Percentiles rank a stretch among this genome's conserved stretches.
Conservation (phyloP, 306 rosid genomes). For the Cucurbita argyrosperma region DNA sequence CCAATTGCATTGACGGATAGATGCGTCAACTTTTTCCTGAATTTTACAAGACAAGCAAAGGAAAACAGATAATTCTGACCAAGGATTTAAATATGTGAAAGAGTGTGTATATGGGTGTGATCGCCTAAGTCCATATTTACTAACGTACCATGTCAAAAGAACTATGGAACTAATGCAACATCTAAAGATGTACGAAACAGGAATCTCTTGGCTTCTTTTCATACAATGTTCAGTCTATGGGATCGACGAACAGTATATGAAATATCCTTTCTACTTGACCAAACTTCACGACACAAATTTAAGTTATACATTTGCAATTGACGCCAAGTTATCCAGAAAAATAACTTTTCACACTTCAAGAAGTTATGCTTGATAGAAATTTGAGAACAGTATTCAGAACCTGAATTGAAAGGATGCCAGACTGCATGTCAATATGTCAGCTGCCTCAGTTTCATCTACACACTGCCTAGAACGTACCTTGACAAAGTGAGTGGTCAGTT, state of each 20-base stretch:
- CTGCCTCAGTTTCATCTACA: constrained; percentile 83
- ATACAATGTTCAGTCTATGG: background rate
- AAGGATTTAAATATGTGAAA: background rate
- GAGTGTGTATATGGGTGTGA: background rate
- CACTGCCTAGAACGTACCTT: constrained; percentile 86
- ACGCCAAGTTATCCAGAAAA: background rate
- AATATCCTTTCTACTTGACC: background rate
- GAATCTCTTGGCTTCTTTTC: background rate
- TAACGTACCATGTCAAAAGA: background rate
- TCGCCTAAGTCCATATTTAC: background rate
- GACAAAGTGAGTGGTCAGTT: constrained; percentile 45
- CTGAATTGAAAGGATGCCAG: constrained; percentile 91
- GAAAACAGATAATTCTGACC: background rate
- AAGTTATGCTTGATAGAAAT: background rate
- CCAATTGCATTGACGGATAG: constrained; percentile 81
- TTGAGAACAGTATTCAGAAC: constrained; percentile 21
- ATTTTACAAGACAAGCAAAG: constrained; percentile 6
- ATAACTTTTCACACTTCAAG: background rate
- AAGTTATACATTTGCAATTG: background rate
- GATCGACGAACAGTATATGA: background rate
- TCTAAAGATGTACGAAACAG: background rate
- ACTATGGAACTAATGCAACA: background rate
- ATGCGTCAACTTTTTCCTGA: constrained; percentile 76
- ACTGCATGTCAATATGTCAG: constrained; percentile 81
- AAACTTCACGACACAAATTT: background rate